Evolutionary conservation across 1,284 basidiomycete species (phyloP), one percentile per base, ranked within the genome.

Genomic region (Ceratobasidium sp.): DNA sequence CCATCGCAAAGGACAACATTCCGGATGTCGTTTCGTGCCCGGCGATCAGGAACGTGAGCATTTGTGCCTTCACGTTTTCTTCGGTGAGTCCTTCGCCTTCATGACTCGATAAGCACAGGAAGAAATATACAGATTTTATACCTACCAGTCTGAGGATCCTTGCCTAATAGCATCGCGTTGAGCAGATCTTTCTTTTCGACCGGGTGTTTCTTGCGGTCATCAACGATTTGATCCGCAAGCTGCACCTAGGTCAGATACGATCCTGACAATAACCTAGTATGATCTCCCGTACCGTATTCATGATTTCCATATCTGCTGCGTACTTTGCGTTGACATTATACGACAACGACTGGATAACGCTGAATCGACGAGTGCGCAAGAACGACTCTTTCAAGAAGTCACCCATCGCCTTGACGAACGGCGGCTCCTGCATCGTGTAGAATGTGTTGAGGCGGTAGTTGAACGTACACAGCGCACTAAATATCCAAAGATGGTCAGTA

Each of bases 21-120:
- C 79, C 79, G 1, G 78, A 79, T 0, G 80, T 80, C 31, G 68
- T 75, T 46, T 81, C 80, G 76, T 80, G 80, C 3, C 80, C 81
- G 2, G 81, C 81, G 49, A 82, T 82, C 16, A 82, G 73, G 78
- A 82, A 82, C 5, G 80, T 81, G 16, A 81, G 77, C 71, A 81
- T 77, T 76, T 81, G 63, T 0, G 51, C 53, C n/a, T 59, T 56
- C 24, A 74, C 34, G 64, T 80, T 80, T 61, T 79, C 79, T 62
- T 79, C 77, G 16, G 66, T 75, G 9, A 81, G 77, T 13, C 76
- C 75, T 74, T 79, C 74, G 43, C 80, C 74, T 74, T 29, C 3
- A 13, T 27, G 24, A 34, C 19, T 22, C 19, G 13, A 16, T 22
- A 6, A 39, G 13, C 31, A 22, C 43, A 58, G 29, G 24, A 5